These are phyloP conservation scores for Nigrograna mackinnonii DNA, from an alignment of 2,329 filamentous ascomycete species.

Conservation along the genomic window DNA sequence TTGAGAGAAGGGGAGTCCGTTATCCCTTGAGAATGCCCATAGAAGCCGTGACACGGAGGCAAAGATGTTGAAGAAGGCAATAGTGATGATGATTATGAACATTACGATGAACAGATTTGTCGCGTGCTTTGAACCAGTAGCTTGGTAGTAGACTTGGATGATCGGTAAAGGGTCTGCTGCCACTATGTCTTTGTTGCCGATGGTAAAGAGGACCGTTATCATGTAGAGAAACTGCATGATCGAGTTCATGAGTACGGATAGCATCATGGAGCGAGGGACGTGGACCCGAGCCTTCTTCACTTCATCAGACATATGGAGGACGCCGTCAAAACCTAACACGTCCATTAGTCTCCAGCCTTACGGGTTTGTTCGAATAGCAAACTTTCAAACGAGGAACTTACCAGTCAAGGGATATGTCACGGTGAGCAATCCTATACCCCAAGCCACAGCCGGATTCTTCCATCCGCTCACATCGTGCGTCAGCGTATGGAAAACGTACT, in stretches of 20 bases:
- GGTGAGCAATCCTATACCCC: constrained; percentile 41
- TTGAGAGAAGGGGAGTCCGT: constrained; percentile 34
- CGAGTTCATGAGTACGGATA: constrained; percentile 47
- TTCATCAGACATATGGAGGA: constrained; percentile 45
- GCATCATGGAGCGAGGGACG: constrained; percentile 43
- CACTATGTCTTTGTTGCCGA: constrained; percentile 47
- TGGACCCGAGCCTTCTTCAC: constrained; percentile 21
- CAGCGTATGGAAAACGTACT: constrained; percentile 51
- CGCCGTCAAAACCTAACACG: constrained; percentile 48
- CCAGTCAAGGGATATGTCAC: constrained; percentile 27
- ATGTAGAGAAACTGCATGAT: constrained; percentile 46
- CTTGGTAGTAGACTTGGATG: constrained; percentile 52
- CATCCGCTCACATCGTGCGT: constrained; percentile 46
- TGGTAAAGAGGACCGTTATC: constrained; percentile 47
- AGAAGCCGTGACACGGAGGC: constrained; percentile 42
- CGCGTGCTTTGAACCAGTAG: constrained; percentile 31
- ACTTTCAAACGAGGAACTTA: too few relatives aligned
- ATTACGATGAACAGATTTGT: constrained; percentile 45
- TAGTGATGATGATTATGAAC: constrained; percentile 35
- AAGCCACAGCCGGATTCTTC: constrained; percentile 46
- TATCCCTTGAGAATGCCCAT: constrained; percentile 41
- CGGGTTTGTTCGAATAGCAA: neutral
- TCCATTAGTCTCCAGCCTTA: neutral
- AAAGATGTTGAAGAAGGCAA: constrained; percentile 43
- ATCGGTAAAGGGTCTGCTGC: constrained; percentile 37